phyloP scores from a whole-genome alignment of 2,329 filamentous ascomycete species.

The Fusarium sp. region DNA sequence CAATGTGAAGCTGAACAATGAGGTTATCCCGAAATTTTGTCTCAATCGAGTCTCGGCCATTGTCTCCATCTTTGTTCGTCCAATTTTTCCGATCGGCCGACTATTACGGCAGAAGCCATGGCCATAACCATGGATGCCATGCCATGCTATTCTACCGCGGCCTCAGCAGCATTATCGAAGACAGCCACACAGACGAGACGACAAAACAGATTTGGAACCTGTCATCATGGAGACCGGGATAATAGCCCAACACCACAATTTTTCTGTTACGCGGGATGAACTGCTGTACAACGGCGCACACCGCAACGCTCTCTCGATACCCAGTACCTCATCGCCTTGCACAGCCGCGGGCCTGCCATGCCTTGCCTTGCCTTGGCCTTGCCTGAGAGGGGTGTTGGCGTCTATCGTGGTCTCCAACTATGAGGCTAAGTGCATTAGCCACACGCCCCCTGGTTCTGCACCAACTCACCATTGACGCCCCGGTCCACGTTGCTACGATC shows the following conservation, averaged over 20 bases:
- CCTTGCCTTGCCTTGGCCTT: conserved; percentile 24
- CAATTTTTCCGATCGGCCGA: conserved; percentile 10
- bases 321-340: conserved; percentile 33
- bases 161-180: conserved; percentile 32
- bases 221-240: conserved; percentile 31
- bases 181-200: conserved; percentile 5
- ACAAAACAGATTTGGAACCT: conserved; percentile 38
- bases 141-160: conserved; percentile 29
- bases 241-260: conserved; percentile 17
- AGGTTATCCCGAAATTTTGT: conserved; percentile 31
- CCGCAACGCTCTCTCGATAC: conserved; percentile 32
- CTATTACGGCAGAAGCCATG: conserved; percentile 17
- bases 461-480: conserved; percentile 35
- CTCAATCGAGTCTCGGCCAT: conserved; percentile 21
- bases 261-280: conserved; percentile 25
- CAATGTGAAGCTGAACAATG: conserved; percentile 18
- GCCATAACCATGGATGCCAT: conserved; percentile 3
- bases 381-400: conserved; percentile 36
- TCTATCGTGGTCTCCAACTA: conserved; percentile 31
- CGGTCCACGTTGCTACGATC: conserved; percentile 43
- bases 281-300: conserved; percentile 35
- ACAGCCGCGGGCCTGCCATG: conserved; percentile 38
- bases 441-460: conserved; percentile 32
- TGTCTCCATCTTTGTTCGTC: conserved; percentile 16
- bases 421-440: conserved; percentile 22